Conservation (phyloP, 352 stramenopile genomes). For the Globisporangium nagaii region DNA sequence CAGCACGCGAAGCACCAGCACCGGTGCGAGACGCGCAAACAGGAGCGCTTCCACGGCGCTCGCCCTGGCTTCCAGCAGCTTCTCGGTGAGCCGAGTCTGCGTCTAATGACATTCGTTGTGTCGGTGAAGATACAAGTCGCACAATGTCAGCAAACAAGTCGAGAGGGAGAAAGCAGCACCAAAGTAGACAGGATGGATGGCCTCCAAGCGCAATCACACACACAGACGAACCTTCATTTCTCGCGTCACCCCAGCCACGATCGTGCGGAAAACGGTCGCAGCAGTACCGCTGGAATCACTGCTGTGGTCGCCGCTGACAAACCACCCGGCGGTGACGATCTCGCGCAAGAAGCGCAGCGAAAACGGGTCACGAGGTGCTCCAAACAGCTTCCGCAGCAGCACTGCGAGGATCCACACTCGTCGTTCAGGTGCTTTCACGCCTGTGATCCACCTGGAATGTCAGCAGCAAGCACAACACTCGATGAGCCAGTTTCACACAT, state of each 20-base stretch:
- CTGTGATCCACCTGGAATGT: conserved; percentile 25
- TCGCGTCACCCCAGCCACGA: conserved; percentile 17
- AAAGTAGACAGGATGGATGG: too few species aligned
- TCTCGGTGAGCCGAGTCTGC: conserved; percentile 36
- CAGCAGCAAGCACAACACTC: too few species aligned
- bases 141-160: too few species aligned
- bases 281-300: not conserved
- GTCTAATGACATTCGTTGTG: conserved; percentile 29
- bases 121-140: too few species aligned
- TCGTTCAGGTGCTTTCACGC: conserved; percentile 4
- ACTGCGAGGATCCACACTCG: conserved; percentile 19
- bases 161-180: too few species aligned
- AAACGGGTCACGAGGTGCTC: conserved; percentile 30
- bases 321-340: conserved; percentile 31
- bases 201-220: too few species aligned
- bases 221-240: conserved; percentile 32
- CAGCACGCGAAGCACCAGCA: conserved; percentile 60
- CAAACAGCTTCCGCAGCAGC: conserved; percentile 36
- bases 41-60: conserved; percentile 39
- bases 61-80: conserved; percentile 32
- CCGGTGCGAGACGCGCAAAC: conserved; percentile 52
- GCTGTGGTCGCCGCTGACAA: conserved; percentile 7
- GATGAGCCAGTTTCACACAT: too few species aligned
- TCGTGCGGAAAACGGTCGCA: conserved; percentile 4
- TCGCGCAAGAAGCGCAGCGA: conserved; percentile 41